Percentiles rank a stretch among this genome's conserved stretches.
phyloP scores from a whole-genome alignment of 345 rosid genomes.

The Trapa bicornis region DNA sequence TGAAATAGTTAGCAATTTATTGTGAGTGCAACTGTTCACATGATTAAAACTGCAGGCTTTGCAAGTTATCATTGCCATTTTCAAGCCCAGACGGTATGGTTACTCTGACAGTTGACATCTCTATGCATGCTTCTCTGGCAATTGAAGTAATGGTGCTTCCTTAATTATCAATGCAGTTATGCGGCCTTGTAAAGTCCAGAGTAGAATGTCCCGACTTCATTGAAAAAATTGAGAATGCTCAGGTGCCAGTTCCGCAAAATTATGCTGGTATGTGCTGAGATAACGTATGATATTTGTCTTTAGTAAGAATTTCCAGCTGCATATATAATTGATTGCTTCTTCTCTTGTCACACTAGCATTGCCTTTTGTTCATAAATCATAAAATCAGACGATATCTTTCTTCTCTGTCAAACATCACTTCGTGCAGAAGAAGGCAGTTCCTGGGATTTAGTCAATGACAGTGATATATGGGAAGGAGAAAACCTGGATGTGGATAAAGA shows the following conservation, averaged over 20 bases:
- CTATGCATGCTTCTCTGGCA: not conserved
- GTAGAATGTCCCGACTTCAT: constrained; percentile 66
- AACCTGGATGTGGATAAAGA: constrained; percentile 34
- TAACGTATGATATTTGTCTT: not conserved
- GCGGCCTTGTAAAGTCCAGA: constrained; percentile 75
- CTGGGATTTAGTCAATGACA: constrained; percentile 69
- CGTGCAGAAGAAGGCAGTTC: constrained; percentile 59
- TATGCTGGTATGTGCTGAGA: constrained; percentile 5
- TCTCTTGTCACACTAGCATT: no score
- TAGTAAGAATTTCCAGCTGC: not conserved
- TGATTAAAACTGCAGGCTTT: not conserved
- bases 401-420: constrained; percentile 1
- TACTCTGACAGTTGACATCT: not conserved
- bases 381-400: constrained; percentile 5
- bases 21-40: not conserved
- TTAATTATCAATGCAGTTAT: constrained; percentile 41
- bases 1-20: not conserved
- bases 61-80: not conserved
- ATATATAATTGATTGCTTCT: not conserved
- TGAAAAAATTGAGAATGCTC: constrained; percentile 56
- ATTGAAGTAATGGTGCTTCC: not conserved
- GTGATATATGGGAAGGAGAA: constrained; percentile 65
- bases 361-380: not conserved
- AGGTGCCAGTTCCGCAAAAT: constrained; percentile 33
- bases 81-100: not conserved